phyloP scores from a whole-genome alignment of 345 rosid genomes.

The Hibiscus syriacus region DNA sequence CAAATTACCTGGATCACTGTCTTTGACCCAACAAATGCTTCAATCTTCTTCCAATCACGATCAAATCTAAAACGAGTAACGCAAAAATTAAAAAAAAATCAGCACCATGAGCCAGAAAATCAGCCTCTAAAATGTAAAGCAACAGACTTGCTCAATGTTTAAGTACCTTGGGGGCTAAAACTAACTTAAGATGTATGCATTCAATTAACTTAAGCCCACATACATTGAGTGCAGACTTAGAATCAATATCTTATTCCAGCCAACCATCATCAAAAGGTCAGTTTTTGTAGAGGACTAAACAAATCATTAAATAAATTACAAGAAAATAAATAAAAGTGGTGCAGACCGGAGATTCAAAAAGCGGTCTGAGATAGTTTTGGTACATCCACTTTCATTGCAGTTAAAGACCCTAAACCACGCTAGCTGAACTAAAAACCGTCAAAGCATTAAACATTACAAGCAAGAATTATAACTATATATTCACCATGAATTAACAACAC shows the following conservation, averaged over 20 bases:
- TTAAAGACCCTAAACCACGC: no score
- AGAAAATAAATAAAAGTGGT: not conserved
- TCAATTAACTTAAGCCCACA: not conserved
- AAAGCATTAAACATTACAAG: not conserved
- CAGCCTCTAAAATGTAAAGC: not conserved
- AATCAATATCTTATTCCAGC: not conserved
- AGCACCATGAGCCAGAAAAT: not conserved
- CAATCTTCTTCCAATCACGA: slow-evolving; percentile 99
- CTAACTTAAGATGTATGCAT: not conserved
- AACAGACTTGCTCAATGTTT: not conserved
- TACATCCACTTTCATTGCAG: no score
- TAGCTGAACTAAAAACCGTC: no score
- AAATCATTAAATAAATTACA: not conserved
- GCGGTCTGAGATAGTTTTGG: no score
- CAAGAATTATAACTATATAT: no score
- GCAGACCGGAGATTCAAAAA: not conserved
- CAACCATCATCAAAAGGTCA: not conserved
- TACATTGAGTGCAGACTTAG: no score
- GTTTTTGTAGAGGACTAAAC: not conserved
- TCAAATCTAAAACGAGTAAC: slow-evolving; percentile 35
- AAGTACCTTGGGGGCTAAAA: not conserved
- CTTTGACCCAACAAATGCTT: slow-evolving; percentile 90
- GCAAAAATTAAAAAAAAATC: slow-evolving; percentile 17
- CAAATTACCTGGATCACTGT: slow-evolving; percentile 78
- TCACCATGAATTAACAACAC: not conserved